Conservation (phyloP, 371 early-diverging fungal species). For the Gilbertella persicaria region DNA sequence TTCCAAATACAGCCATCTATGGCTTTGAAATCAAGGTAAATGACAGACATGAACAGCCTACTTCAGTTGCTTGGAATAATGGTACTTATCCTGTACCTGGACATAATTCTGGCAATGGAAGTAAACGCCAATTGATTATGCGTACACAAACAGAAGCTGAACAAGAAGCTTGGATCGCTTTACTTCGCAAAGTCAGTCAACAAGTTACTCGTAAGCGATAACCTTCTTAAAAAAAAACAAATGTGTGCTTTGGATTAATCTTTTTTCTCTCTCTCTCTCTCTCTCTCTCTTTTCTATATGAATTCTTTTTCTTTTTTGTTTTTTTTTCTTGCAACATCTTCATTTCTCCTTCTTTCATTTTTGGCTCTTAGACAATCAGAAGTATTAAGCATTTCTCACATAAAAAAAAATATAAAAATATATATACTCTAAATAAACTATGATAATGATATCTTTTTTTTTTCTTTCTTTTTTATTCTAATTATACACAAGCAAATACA, state of each 20-base stretch:
- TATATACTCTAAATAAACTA: too few species aligned
- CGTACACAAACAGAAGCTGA: conserved; percentile 22
- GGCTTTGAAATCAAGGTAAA: conserved; percentile 16
- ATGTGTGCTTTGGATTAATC: too few species aligned
- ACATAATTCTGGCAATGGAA: conserved; percentile 1
- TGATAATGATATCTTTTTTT: neutral
- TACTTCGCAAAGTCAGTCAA: conserved; percentile 9
- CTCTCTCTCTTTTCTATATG: neutral
- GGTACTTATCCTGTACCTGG: conserved; percentile 8
- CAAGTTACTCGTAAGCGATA: conserved; percentile 7
- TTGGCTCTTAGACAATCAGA: neutral
- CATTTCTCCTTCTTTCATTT: neutral
- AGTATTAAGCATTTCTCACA: neutral
- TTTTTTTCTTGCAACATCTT: neutral
- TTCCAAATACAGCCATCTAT: conserved; percentile 4
- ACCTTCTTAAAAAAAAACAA: too few species aligned
- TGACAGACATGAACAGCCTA: neutral
- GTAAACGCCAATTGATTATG: conserved; percentile 12
- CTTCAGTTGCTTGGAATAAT: neutral
- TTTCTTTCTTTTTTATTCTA: neutral
- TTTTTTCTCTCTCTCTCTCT: too few species aligned
- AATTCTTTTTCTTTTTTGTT: neutral
- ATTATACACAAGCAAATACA: neutral
- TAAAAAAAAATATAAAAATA: too few species aligned
- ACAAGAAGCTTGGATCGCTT: conserved; percentile 22